Base-by-base conservation (phyloP, 2,329 filamentous ascomycete species). In the Bipolaris bicolor region DNA sequence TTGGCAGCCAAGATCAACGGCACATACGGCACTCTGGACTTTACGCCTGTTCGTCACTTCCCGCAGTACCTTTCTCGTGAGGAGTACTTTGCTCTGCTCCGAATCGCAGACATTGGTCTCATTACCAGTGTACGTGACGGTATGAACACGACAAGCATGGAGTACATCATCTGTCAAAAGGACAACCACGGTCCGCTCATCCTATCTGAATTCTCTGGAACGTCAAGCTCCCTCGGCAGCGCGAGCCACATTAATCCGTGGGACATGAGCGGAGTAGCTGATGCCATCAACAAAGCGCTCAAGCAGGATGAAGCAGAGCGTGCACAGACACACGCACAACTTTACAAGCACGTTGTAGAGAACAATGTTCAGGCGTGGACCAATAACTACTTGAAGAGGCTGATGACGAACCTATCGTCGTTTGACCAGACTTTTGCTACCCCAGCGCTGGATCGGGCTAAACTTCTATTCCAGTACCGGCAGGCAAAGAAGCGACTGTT, bases 241-340 rank as follows among this genome's bases (percentile, higher is more conserved):
- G 94, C 94, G 31, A 92, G 97, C 60, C 92, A 96, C 77, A 97
- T 98, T 81, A 98, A 98, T 78, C 94, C 94, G 1, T 98, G 93
- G 92, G 92, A 97, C 73, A 83, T 94, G 52, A 87, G 84, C 24
- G 91, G 90, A 34, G 93, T 97, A 13, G 93, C 93, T 4, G 86
- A 89, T 50, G 88, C 92, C 63, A 93, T 98, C 73, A 86, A 96
- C 70, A 80, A 87, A 51, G 94, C 92, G 4, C 82, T 98, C 57
- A 89, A 85, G 24, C 94, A 96, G 90, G 80, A 86, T 0, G 76
- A 82, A 1, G 83, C 86, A 9, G 83, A 88, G 66, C 90, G 90
- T 61, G 78, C 83, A 65, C 79, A 82, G 20, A 90, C 92, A 80
- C 91, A 97, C 71, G 74, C 82, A 45, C 87, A 86, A 63, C 84